These are phyloP conservation scores for Laburnicola sp. DNA, from an alignment of 2,329 filamentous ascomycete genomes.

Conservation along the genomic window DNA sequence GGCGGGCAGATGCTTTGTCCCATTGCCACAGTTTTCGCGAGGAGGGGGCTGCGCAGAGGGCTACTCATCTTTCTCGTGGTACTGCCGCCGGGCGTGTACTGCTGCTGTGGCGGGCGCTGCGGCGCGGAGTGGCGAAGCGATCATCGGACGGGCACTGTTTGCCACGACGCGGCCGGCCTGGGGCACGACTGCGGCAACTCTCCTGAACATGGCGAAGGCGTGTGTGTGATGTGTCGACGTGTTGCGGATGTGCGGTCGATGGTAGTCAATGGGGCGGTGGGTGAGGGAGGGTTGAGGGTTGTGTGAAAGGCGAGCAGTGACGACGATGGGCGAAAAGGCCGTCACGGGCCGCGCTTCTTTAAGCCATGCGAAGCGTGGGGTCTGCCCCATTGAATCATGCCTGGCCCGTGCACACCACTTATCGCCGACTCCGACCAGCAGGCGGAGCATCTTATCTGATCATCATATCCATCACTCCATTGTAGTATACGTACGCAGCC, in stretches of 20 bases:
- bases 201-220: slow-evolving; percentile 58
- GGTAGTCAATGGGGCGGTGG: slow-evolving; percentile 15
- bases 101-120: slow-evolving; percentile 48
- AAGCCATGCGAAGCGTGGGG: slow-evolving; percentile 25
- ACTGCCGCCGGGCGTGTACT: slow-evolving; percentile 52
- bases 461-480: background rate
- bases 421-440: background rate
- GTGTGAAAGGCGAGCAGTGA: slow-evolving; percentile 25
- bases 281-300: slow-evolving; percentile 19
- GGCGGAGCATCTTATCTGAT: slow-evolving; percentile 11
- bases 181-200: slow-evolving; percentile 58
- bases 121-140: slow-evolving; percentile 51
- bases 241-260: slow-evolving; percentile 13
- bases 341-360: slow-evolving; percentile 16
- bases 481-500: background rate
- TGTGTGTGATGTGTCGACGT: slow-evolving; percentile 19
- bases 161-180: slow-evolving; percentile 56
- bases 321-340: slow-evolving; percentile 21
- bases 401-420: slow-evolving; percentile 2
- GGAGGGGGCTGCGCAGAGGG: slow-evolving; percentile 3
- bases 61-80: slow-evolving; percentile 68
- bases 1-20: background rate
- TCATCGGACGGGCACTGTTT: slow-evolving; percentile 53
- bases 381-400: slow-evolving; percentile 8
- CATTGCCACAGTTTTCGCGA: too few species aligned